Percentiles rank a stretch among this genome's conserved stretches.
Evolutionary conservation across 148 eudicot genomes (phyloP).

Genomic region (Mesembryanthemum crystallinum): DNA sequence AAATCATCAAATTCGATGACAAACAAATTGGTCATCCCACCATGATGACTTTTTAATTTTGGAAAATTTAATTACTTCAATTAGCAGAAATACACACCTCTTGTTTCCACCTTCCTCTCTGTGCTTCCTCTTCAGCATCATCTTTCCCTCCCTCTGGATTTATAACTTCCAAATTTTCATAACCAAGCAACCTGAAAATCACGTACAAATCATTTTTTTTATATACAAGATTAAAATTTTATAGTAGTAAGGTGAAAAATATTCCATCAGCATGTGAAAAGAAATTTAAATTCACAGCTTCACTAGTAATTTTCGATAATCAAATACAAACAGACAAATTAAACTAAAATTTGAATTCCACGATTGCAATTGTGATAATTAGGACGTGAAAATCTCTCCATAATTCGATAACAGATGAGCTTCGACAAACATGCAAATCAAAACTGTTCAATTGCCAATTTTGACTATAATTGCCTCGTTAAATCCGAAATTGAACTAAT

Average conservation of each 20-base stretch:
- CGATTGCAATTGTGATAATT: no score
- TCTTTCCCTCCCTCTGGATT: conserved; percentile 94
- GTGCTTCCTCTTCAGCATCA: conserved; percentile 94
- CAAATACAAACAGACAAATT: background rate
- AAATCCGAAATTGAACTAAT: background rate
- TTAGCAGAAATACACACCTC: no score
- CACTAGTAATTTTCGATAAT: no score
- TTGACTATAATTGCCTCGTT: background rate
- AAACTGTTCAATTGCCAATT: background rate
- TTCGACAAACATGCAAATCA: conserved; percentile 2
- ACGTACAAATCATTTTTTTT: no score
- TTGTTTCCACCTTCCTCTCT: conserved; percentile 84
- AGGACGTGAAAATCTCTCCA: background rate
- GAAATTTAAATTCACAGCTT: background rate
- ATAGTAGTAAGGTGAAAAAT: no score
- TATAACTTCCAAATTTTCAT: conserved; percentile 88
- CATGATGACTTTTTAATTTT: no score
- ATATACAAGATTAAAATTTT: no score
- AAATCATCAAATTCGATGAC: background rate
- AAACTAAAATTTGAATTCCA: background rate
- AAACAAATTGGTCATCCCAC: no score
- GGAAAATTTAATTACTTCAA: background rate
- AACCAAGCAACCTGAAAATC: conserved; percentile 56
- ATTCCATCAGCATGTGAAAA: background rate
- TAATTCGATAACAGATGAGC: background rate